phyloP scores from a whole-genome alignment of 2,329 filamentous ascomycete genomes.

The Aspergillus fijiensis region DNA sequence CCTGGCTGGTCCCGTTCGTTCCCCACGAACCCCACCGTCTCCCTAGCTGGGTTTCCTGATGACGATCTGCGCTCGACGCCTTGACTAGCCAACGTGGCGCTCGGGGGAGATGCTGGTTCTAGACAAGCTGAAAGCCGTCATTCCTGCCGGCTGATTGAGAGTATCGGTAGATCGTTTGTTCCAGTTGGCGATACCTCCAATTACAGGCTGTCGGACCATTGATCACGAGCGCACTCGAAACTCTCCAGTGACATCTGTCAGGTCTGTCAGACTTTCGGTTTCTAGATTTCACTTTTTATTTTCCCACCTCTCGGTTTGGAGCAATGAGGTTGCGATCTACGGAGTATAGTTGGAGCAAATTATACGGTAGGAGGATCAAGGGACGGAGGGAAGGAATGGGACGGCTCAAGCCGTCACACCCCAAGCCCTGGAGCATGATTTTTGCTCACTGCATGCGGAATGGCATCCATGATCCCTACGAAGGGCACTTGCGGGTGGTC shows the following conservation, averaged over 20 bases:
- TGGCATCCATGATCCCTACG: not conserved
- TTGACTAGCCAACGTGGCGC: conserved; percentile 17
- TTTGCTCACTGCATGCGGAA: conserved; percentile 3
- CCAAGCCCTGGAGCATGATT: not conserved
- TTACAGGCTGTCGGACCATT: not conserved
- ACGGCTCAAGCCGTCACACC: not conserved
- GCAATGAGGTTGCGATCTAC: not conserved
- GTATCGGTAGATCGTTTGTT: not conserved
- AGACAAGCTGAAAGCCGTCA: conserved; percentile 8
- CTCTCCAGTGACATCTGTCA: conserved; percentile 5
- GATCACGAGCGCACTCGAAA: not conserved
- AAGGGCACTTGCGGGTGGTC: not conserved
- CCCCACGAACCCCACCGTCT: conserved; percentile 17
- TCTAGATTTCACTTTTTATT: conserved; percentile 1
- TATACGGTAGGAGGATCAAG: not conserved
- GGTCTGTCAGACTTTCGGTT: not conserved
- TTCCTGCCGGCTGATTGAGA: conserved; percentile 6
- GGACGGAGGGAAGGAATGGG: not conserved
- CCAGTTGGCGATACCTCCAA: not conserved
- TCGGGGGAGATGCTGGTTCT: conserved; percentile 6
- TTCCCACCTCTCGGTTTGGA: not conserved
- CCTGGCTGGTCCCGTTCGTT: conserved; percentile 19
- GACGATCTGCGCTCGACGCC: conserved; percentile 22
- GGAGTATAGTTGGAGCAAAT: not conserved
- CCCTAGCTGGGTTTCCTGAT: conserved; percentile 15